A percentile compares a stretch with the other conserved stretches of the same genome.
Evolutionary conservation across 345 rosid species (phyloP).

Genomic region (Excoecaria agallocha): DNA sequence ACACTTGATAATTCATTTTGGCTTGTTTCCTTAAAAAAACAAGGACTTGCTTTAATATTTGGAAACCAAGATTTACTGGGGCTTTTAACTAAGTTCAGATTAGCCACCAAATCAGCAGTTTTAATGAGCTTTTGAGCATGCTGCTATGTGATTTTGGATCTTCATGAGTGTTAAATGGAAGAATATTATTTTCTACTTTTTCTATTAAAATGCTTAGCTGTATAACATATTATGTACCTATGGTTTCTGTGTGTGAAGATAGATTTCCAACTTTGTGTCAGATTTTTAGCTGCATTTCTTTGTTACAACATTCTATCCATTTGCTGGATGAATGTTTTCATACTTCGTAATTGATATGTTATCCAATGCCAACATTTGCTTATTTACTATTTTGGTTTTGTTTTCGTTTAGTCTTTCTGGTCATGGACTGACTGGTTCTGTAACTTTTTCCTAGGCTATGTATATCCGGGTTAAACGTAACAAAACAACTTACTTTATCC

Average conservation of each 20-base stretch:
- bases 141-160: not conserved
- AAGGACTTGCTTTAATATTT: not conserved
- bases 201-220: not conserved
- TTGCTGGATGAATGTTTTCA: not conserved
- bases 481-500: constrained; percentile 84
- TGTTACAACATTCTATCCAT: not conserved
- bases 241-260: not conserved
- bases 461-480: constrained; percentile 84
- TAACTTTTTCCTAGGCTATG: constrained; percentile 56
- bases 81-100: not conserved
- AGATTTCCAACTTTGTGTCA: not conserved
- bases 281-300: not conserved
- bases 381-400: not conserved
- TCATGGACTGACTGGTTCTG: constrained; percentile 2
- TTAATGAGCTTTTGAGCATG: constrained; percentile 4
- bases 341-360: not conserved
- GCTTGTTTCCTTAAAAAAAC: no score
- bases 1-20: not conserved
- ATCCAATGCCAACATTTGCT: not conserved
- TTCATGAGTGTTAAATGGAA: not conserved
- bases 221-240: not conserved
- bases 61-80: not conserved
- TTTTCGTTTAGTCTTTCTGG: constrained; percentile 8
- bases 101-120: not conserved
- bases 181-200: not conserved